These are phyloP conservation scores for Canna indica DNA, from an alignment of 176 grass and related monocot species.

Conservation along the genomic window DNA sequence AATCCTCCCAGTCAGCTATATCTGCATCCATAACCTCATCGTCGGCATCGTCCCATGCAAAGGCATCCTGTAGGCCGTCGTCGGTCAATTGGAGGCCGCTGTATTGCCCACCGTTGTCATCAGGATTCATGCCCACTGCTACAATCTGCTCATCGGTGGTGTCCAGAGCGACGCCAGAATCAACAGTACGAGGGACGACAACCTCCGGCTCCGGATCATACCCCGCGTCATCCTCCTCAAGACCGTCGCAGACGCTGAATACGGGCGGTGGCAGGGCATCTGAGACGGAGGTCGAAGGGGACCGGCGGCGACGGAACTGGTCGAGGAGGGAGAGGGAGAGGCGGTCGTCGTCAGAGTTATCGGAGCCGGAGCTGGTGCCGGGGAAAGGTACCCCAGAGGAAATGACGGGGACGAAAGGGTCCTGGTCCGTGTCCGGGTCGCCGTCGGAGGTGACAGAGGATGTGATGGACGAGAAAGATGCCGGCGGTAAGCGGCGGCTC, in stretches of 20 bases:
- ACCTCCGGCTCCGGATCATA: neutral
- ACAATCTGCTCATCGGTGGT: constrained; percentile 13
- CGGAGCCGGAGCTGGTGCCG: too few relatives aligned
- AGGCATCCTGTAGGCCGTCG: neutral
- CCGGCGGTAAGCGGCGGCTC: neutral
- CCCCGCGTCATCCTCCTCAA: neutral
- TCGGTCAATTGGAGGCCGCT: constrained; percentile 35
- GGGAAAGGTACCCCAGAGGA: too few relatives aligned
- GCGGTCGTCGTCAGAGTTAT: neutral
- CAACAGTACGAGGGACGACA: neutral
- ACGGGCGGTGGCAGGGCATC: neutral
- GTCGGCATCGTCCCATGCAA: constrained; percentile 31
- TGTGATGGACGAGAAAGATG: too few relatives aligned
- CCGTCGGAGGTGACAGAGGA: too few relatives aligned
- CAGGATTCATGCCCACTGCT: constrained; percentile 1
- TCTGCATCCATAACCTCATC: neutral
- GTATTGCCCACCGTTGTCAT: neutral
- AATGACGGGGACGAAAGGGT: too few relatives aligned
- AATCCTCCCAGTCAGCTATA: constrained; percentile 51
- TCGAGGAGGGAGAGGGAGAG: neutral
- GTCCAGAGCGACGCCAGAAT: constrained; percentile 4
- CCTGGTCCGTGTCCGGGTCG: too few relatives aligned
- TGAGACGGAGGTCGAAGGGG: too few relatives aligned
- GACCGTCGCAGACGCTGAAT: too few relatives aligned
- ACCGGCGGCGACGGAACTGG: neutral